Percentiles rank a stretch among this genome's conserved stretches.
These are phyloP conservation scores for Claviceps sorghi DNA, from an alignment of 2,329 filamentous ascomycete species.

Conservation along the genomic window DNA sequence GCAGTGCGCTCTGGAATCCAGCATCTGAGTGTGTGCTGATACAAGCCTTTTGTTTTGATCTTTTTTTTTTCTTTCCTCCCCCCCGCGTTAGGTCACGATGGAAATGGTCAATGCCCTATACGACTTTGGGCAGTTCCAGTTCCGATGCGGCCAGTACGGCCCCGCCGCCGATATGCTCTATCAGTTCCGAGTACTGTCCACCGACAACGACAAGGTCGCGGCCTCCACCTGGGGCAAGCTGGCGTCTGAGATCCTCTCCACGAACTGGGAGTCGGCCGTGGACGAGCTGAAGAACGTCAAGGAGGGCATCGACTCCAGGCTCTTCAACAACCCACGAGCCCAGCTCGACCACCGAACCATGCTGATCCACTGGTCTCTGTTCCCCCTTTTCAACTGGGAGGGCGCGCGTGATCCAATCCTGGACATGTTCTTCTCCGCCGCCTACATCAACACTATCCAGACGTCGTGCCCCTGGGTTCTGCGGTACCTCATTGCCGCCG, in stretches of 20 bases:
- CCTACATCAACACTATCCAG: slow-evolving; percentile 99
- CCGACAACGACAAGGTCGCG: slow-evolving; percentile 94
- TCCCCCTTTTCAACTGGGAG: slow-evolving; percentile 98
- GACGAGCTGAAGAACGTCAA: slow-evolving; percentile 84
- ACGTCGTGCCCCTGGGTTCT: slow-evolving; percentile 94
- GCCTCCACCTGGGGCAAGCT: slow-evolving; percentile 97
- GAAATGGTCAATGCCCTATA: slow-evolving; percentile 95
- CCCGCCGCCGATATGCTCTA: slow-evolving; percentile 87
- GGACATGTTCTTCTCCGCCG: slow-evolving; percentile 91
- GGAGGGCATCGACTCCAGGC: slow-evolving; percentile 81
- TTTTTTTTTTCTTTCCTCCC: too few species aligned
- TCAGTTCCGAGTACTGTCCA: slow-evolving; percentile 94
- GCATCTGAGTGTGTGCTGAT: background rate
- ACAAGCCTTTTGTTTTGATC: too few species aligned
- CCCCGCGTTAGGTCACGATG: slow-evolving; percentile 50
- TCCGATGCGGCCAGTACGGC: slow-evolving; percentile 88
- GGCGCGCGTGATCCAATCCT: slow-evolving; percentile 77
- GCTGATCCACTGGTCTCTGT: slow-evolving; percentile 96
- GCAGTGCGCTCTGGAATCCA: background rate
- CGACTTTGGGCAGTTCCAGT: slow-evolving; percentile 94
- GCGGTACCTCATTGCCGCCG: slow-evolving; percentile 82
- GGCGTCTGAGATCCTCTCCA: slow-evolving; percentile 85
- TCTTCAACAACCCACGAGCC: slow-evolving; percentile 90
- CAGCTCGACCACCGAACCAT: slow-evolving; percentile 94
- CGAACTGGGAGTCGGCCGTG: slow-evolving; percentile 87